phyloP scores from a whole-genome alignment of 1,284 basidiomycete genomes.

The Sanghuangporus sanghuang region DNA sequence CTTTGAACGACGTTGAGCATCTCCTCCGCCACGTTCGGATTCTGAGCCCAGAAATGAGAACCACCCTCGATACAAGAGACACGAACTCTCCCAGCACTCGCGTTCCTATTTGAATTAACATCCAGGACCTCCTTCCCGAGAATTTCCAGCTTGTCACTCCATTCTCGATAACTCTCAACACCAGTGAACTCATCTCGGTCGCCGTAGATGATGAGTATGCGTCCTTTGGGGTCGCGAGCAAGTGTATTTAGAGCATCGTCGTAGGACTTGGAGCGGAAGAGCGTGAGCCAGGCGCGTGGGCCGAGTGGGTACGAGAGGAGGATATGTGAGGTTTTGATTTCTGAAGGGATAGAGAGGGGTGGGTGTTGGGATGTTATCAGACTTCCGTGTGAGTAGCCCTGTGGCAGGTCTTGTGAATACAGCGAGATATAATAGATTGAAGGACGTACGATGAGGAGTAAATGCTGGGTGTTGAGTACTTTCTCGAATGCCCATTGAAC shows the following conservation, averaged over 20 bases:
- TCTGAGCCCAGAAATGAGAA: constrained; percentile 38
- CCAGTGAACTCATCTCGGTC: constrained; percentile 71
- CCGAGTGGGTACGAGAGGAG: constrained; percentile 76
- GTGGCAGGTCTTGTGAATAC: constrained; percentile 12
- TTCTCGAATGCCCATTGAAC: constrained; percentile 49
- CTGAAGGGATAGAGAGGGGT: constrained; percentile 36
- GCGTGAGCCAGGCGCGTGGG: constrained; percentile 60
- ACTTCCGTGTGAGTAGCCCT: constrained; percentile 82
- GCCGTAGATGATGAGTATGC: constrained; percentile 63
- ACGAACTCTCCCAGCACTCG: not conserved
- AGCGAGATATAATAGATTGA: constrained; percentile 7
- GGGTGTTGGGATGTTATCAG: constrained; percentile 64
- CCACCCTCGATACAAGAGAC: constrained; percentile 14
- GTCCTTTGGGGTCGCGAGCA: constrained; percentile 36
- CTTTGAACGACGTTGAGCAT: constrained; percentile 16
- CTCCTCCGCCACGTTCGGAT: constrained; percentile 20
- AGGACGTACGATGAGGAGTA: constrained; percentile 49
- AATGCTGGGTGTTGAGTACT: constrained; percentile 38
- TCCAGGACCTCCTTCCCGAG: not conserved
- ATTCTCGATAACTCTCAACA: constrained; percentile 45
- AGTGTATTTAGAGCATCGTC: constrained; percentile 44
- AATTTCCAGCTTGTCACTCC: constrained; percentile 31
- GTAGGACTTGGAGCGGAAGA: constrained; percentile 57
- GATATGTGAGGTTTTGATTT: constrained; percentile 49
- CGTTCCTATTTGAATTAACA: not conserved